phyloP scores from a whole-genome alignment of 768 basidiomycete species.

The Sarcomyxa edulis region DNA sequence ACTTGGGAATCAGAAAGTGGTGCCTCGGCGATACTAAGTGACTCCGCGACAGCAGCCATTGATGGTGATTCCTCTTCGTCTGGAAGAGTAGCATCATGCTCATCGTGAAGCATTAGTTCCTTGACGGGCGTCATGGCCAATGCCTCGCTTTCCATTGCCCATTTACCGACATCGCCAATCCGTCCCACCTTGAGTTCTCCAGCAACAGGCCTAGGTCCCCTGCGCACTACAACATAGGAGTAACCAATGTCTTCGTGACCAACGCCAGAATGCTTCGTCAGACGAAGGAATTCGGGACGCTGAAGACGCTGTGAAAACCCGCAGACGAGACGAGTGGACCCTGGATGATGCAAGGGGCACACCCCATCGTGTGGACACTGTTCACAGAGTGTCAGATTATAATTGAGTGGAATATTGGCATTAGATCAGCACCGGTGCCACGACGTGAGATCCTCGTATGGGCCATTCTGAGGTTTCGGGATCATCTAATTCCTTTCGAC shows the following conservation, averaged over 20 bases:
- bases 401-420: conserved; percentile 1
- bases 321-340: conserved; percentile 54
- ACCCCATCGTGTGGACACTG: conserved; percentile 88
- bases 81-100: conserved; percentile 16
- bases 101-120: conserved; percentile 36
- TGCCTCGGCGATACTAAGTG: conserved; percentile 3
- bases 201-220: conserved; percentile 61
- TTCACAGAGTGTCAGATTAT: neutral
- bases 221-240: conserved; percentile 84
- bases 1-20: conserved; percentile 28
- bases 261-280: conserved; percentile 78
- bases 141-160: conserved; percentile 32
- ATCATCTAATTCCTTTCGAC: conserved; percentile 53
- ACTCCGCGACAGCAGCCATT: conserved; percentile 6
- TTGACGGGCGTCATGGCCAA: conserved; percentile 23
- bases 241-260: conserved; percentile 88
- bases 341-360: conserved; percentile 72
- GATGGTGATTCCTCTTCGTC: conserved; percentile 6
- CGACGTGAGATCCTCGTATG: conserved; percentile 66
- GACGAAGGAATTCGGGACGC: conserved; percentile 78
- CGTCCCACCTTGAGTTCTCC: conserved; percentile 38
- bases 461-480: conserved; percentile 27
- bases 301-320: conserved; percentile 87
- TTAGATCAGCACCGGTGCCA: conserved; percentile 63
- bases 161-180: conserved; percentile 46